Evolutionary conservation across 2,329 filamentous ascomycete species (phyloP).

Genomic region (Colletotrichum chlorophyti): DNA sequence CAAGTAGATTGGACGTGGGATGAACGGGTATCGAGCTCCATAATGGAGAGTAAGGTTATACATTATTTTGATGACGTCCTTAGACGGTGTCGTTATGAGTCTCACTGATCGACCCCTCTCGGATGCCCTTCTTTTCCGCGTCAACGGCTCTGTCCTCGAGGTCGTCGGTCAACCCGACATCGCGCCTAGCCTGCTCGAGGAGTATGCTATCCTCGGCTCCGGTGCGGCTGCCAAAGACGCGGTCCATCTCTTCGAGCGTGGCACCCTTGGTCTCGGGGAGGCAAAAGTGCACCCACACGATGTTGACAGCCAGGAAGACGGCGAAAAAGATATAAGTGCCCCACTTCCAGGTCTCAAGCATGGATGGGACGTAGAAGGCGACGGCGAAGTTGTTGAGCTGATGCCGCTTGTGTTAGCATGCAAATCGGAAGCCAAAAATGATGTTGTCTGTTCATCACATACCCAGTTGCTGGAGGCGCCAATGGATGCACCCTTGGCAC

Average conservation of each 20-base stretch:
- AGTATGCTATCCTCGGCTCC: constrained; percentile 36
- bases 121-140: constrained; percentile 31
- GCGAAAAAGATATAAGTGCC: constrained; percentile 66
- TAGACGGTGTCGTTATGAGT: constrained; percentile 9
- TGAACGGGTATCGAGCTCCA: background rate
- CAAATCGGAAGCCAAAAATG: background rate
- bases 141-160: constrained; percentile 23
- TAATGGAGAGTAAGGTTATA: background rate
- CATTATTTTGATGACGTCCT: background rate
- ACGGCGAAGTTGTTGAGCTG: constrained; percentile 54
- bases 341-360: constrained; percentile 48
- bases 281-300: constrained; percentile 56
- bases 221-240: constrained; percentile 51
- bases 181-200: constrained; percentile 32
- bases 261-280: constrained; percentile 63
- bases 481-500: constrained; percentile 48
- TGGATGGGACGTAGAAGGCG: constrained; percentile 52
- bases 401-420: background rate
- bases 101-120: too few species aligned
- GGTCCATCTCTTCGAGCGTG: constrained; percentile 62
- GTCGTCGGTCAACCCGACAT: constrained; percentile 31
- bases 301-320: constrained; percentile 51
- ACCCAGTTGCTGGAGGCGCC: constrained; percentile 51
- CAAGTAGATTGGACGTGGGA: too few species aligned
- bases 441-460: background rate